These are phyloP conservation scores for Penicillium thymicola DNA, from an alignment of 2,329 filamentous ascomycete species.

Conservation along the genomic window DNA sequence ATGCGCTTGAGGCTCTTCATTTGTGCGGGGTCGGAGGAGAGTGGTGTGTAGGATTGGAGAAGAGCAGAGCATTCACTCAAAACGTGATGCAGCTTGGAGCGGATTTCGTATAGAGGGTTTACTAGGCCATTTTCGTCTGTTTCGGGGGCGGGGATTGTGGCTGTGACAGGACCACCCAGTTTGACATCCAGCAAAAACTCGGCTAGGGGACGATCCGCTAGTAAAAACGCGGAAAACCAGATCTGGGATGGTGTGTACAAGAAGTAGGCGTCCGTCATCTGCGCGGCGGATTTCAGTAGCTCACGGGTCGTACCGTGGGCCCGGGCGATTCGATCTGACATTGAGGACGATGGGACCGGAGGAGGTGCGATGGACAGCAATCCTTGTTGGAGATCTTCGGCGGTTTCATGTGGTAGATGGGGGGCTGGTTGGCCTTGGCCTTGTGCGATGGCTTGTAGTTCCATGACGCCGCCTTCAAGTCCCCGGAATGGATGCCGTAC, in stretches of 20 bases:
- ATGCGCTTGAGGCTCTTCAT: conserved; percentile 46
- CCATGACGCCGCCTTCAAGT: conserved; percentile 81
- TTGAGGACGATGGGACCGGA: conserved; percentile 27
- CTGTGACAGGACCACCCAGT: conserved; percentile 29
- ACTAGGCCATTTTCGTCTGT: conserved; percentile 5
- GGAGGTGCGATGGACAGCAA: conserved; percentile 33
- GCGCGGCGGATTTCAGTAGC: conserved; percentile 71
- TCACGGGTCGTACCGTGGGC: conserved; percentile 73
- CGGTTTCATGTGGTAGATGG: conserved; percentile 29
- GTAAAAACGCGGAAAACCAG: conserved; percentile 74
- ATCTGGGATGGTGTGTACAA: conserved; percentile 94
- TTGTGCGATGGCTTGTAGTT: conserved; percentile 66
- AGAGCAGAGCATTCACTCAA: conserved; percentile 39
- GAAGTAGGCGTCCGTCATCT: conserved; percentile 95
- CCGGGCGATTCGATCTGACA: conserved; percentile 50
- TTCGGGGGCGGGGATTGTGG: conserved; percentile 7
- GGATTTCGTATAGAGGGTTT: conserved; percentile 32
- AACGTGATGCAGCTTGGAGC: conserved; percentile 37
- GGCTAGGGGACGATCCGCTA: conserved; percentile 61
- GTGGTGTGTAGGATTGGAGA: conserved; percentile 39
- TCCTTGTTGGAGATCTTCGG: conserved; percentile 30
- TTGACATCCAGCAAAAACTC: conserved; percentile 47
- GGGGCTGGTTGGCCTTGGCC: conserved; percentile 49
- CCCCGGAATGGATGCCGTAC: conserved; percentile 87
- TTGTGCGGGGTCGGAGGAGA: conserved; percentile 38